Evolutionary conservation across 2,329 filamentous ascomycete species (phyloP), one percentile per base, ranked within the genome.

Genomic region (Fusarium gaditjirri): DNA sequence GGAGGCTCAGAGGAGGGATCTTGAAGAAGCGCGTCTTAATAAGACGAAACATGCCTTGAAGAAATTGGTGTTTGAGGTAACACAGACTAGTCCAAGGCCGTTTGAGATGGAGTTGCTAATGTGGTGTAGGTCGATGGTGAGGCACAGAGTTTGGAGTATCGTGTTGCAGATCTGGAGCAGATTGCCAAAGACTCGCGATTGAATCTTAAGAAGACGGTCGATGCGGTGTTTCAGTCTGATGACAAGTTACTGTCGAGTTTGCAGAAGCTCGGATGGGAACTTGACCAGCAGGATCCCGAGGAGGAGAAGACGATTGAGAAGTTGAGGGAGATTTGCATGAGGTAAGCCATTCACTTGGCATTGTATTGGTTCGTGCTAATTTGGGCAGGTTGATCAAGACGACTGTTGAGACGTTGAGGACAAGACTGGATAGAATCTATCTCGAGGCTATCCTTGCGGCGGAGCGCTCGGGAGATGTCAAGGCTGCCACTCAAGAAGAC

Each of bases 181-280:
- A 87, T 90, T 43, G 79, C 79, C 10, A 85, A 85, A 12, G 80
- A 80, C 1, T 82, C 85, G 1, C 83, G 83, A 8, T 78, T 82
- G 4, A 80, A 81, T 6, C 78, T 91, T 21, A 85, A 84, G 50
- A 82, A 85, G 61, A 85, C 84, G 2, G 81, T 90, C 1, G 83
- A 85, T 27, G 82, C 81, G 21, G 79, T 88, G 16, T 80, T 92
- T 13, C 83, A 84, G 13, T 87, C 89, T 3, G 91, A 94, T 66
- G 91, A 93, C 76, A 89, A 88, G 68, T 83, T 93, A 5, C 81
- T 93, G 3, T 83, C 87, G 25, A 90, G 90, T 65, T 82, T 94
- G 6, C 89, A 92, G 76, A 92, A 92, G 71, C 84, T 93, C 4
- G 86, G 90, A 1, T 86, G 86, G 65, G 90, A 91, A 71, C 84